Base-by-base conservation (phyloP, 2,329 filamentous ascomycete genomes). In the Paraphoma chrysanthemicola region DNA sequence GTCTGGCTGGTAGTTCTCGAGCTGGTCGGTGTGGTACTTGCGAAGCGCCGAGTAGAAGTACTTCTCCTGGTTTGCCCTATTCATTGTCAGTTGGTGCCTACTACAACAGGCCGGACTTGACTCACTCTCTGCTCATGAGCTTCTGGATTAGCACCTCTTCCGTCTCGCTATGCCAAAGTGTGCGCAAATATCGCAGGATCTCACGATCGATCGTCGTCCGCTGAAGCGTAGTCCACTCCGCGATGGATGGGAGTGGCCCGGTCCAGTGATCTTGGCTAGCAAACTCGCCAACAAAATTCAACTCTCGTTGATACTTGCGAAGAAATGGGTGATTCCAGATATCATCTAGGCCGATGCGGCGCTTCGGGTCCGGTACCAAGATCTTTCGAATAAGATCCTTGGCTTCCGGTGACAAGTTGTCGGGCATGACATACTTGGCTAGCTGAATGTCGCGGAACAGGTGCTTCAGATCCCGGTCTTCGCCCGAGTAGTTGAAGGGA, bases 291-390 rank as follows among this genome's bases (percentile, higher is more conserved):
- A 88, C 81, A 47, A 90, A 85, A 62, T 93, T 90, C 28, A 93
- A 82, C 59, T 89, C 85, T 58, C 70, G 64, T 57, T 92, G 88
- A 72, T 95, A 97, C 69, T 93, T 95, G 67, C 86, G 88, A 48
- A 98, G 76, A n/a, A 98, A 82, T 0, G 92, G 90, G 70, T 98
- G 94, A 41, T 86, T 80, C 92, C 93, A 97, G 67, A 98, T 93
- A 42, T 90, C 84, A 29, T 87, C 83, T 73, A 97, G 89, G 1
- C 84, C 86, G 64, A 98, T 94, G 44, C 95, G 90, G 17, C 88
- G 83, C 23, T 88, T 86, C 0, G 95, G 94, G 52, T 94, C 88
- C 18, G 89, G 85, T 47, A 92, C 86, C 30, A 99, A 82, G 74
- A 98, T 96, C 38, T 86, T 85, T 51, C 84, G 82, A 57, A 99